Conservation (phyloP, 257 asterid genomes). For the Apocynum venetum region DNA sequence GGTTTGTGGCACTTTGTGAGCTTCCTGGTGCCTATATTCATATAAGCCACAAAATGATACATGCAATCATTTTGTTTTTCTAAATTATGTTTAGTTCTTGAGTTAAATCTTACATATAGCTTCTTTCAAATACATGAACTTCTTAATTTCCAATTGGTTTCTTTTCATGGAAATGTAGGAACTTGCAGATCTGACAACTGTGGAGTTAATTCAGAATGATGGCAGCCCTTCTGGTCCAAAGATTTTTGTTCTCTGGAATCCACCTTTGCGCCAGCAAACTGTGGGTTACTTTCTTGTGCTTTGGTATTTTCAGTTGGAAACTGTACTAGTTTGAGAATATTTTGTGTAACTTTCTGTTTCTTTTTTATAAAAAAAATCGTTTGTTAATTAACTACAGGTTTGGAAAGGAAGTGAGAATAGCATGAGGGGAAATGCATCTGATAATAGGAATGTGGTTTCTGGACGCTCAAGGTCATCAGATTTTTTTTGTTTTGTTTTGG, state of each 20-base stretch:
- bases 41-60: conserved; percentile 2
- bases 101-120: neutral
- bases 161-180: conserved; percentile 38
- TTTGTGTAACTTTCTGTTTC: neutral
- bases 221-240: conserved; percentile 95
- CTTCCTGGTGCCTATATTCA: neutral
- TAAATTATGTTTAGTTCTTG: neutral
- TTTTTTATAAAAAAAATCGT: neutral
- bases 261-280: conserved; percentile 66
- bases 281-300: conserved; percentile 41
- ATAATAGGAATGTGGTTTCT: conserved; percentile 44
- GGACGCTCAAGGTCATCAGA: conserved; percentile 72
- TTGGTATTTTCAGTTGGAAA: neutral
- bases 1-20: conserved; percentile 2
- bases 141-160: neutral
- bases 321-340: no score
- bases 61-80: neutral
- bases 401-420: conserved; percentile 42
- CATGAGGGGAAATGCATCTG: conserved; percentile 35
- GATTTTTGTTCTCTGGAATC: conserved; percentile 91
- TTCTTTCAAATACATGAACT: neutral
- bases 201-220: conserved; percentile 77
- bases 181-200: conserved; percentile 56
- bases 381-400: conserved; percentile 32
- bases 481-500: conserved; percentile 17